Evolutionary conservation across 75 land plant species (phyloP), one percentile per base, ranked within the genome.

Genomic region (Cunninghamia lanceolata): DNA sequence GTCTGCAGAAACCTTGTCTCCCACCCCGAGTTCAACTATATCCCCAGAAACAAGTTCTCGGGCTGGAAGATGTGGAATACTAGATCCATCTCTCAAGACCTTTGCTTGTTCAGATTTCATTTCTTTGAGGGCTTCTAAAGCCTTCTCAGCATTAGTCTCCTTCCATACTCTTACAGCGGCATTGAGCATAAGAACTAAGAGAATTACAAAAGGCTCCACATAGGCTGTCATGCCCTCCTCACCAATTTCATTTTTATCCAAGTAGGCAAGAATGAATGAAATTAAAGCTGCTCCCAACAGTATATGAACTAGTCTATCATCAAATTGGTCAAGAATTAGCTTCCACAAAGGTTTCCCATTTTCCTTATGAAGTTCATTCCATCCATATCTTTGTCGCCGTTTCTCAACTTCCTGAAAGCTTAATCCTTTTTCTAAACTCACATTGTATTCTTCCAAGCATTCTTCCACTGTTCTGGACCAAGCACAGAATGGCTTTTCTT

Each of bases 1-100:
- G 77, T 96, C 98, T 45, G 98, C 98, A 59, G 98, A 96, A 15
- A 93, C 94, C 86, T 96, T 96, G 83, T 96, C 98, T 45, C 98
- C 98, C 46, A 94, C 95, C 34, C 92, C 68, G 85, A 96, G 70
- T 40, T 96, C 96, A 6, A 96, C 98, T 6, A 96, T 88, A 82
- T 96, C 98, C 13, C 98, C 98, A 0, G 98, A 96, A 35, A 96
- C 98, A 86, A 96, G 98, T 85, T 96, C 98, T 71, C 93, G 40
- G 42, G 98, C 98, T 16, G 94, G 96, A 82, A 96, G 84, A 87
- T 94, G 90, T 11, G 92, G 91, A 10, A 94, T 87, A 34, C 59
- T 73, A 30, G 77, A 75, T 9, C 95, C 94, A 83, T 94, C 97
- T 81, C 97, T 85, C 35, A 92, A 36, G 50, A 96, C 99, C 83